phyloP scores from a whole-genome alignment of 1,139 yeast genomes.

The Saccharomycopsis hybrid region DNA sequence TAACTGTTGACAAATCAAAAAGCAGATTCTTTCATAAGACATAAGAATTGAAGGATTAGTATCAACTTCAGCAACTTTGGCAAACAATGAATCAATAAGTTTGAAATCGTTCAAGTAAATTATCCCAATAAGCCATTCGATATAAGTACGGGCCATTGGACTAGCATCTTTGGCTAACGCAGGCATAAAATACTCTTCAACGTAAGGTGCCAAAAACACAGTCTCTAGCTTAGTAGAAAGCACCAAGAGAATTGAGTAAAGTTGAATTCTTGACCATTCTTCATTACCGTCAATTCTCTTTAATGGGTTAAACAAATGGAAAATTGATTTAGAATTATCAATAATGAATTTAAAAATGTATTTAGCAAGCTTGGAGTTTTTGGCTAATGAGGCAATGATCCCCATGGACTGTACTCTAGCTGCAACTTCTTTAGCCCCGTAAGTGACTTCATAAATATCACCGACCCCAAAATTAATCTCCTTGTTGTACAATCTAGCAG shows the following conservation, averaged over 20 bases:
- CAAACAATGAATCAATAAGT: constrained; percentile 27
- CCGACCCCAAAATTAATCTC: constrained; percentile 28
- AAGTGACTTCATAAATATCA: constrained; percentile 41
- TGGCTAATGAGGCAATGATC: constrained; percentile 35
- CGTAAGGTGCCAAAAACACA: background rate
- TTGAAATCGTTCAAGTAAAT: constrained; percentile 30
- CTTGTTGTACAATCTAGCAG: constrained; percentile 46
- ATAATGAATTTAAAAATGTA: constrained; percentile 39
- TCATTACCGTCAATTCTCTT: constrained; percentile 61
- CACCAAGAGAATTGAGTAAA: constrained; percentile 45
- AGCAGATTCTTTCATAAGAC: constrained; percentile 55
- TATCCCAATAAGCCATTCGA: constrained; percentile 71
- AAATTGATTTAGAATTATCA: constrained; percentile 33
- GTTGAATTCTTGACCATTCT: constrained; percentile 56
- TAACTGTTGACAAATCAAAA: constrained; percentile 36
- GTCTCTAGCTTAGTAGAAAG: constrained; percentile 25
- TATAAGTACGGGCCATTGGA: constrained; percentile 64
- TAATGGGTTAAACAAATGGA: constrained; percentile 41
- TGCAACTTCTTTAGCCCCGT: constrained; percentile 57
- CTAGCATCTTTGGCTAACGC: constrained; percentile 54
- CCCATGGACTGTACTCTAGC: constrained; percentile 46
- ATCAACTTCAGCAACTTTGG: constrained; percentile 28
- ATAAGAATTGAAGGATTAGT: constrained; percentile 49
- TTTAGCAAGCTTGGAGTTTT: constrained; percentile 33
- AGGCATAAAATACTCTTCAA: constrained; percentile 26